Percentiles rank a stretch among this genome's conserved stretches.
These are phyloP conservation scores for Funneliformis caledonium DNA, from an alignment of 371 early-diverging fungal genomes.

Conservation along the genomic window DNA sequence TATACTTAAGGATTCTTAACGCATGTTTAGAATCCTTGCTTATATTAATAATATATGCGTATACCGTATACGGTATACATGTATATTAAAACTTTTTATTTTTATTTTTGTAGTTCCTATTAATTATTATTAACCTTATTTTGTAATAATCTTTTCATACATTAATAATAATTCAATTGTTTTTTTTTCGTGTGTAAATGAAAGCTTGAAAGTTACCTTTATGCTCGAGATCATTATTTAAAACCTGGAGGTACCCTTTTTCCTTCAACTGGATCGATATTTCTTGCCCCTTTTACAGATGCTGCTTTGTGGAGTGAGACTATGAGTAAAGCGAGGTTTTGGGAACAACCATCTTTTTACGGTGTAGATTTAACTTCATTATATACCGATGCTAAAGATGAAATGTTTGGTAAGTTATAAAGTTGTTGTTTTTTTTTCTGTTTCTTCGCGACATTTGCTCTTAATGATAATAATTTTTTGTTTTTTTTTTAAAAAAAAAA, in stretches of 20 bases:
- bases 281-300: conserved; percentile 87
- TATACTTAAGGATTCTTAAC: neutral
- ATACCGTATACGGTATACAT: neutral
- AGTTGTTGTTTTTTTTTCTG: neutral
- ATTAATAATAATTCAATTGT: neutral
- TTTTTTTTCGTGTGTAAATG: conserved; percentile 1
- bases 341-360: conserved; percentile 88
- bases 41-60: neutral
- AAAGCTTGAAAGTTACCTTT: conserved; percentile 79
- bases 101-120: neutral
- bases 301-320: conserved; percentile 89
- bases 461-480: neutral
- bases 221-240: conserved; percentile 88
- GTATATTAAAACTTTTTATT: neutral
- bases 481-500: conserved; percentile 33
- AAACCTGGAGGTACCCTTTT: conserved; percentile 93
- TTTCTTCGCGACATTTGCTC: neutral
- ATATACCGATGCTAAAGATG: conserved; percentile 79
- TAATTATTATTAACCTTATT: neutral
- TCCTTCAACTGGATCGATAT: conserved; percentile 88
- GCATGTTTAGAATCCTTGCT: neutral
- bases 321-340: conserved; percentile 88
- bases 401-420: conserved; percentile 72
- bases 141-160: neutral
- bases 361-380: conserved; percentile 92